Evolutionary conservation across 371 early-diverging fungal species (phyloP), one percentile per base, ranked within the genome.

Genomic region (Rozella allomycis): DNA sequence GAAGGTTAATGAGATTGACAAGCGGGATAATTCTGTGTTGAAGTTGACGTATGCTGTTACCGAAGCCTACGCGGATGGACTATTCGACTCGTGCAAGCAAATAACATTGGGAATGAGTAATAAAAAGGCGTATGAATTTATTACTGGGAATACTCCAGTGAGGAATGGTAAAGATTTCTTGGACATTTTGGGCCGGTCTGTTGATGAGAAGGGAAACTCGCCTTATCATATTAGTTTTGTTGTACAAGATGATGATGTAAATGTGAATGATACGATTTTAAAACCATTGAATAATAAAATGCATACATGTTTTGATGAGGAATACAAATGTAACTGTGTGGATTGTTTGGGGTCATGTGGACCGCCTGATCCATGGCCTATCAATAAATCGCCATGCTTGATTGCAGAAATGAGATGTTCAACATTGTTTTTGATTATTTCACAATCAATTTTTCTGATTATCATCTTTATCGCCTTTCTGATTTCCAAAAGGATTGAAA

Each of bases 101-200:
- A 62, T 77, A 44, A 72, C 73, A 42, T 72, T 74, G 50, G 61
- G n/a, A n/a, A n/a, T n/a, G n/a, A n/a, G n/a, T n/a, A n/a, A n/a
- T n/a, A n/a, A n/a, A n/a, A n/a, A n/a, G n/a, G n/a, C n/a, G n/a
- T n/a, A n/a, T n/a, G n/a, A n/a, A n/a, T n/a, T n/a, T n/a, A n/a
- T 64, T 0, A 47, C 69, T 0, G 59, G 57, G 17, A 75, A 75
- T 43, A 62, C 61, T 1, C 72, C 55, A 36, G 74, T 63, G 4
- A 60, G 55, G 29, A 58, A 67, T 33, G 70, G 67, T 55, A 53
- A 54, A n/a, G 67, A 55, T 3, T 64, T 77, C 62, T 50, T 74
- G 2, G 30, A 45, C 0, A 72, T 55, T 38, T 58, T 77, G 70
- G 78, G 78, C 27, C 39, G n/a, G n/a, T n/a, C n/a, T n/a, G n/a